These are phyloP conservation scores for Zangia roseola DNA, from an alignment of 768 basidiomycete species.

Conservation along the genomic window DNA sequence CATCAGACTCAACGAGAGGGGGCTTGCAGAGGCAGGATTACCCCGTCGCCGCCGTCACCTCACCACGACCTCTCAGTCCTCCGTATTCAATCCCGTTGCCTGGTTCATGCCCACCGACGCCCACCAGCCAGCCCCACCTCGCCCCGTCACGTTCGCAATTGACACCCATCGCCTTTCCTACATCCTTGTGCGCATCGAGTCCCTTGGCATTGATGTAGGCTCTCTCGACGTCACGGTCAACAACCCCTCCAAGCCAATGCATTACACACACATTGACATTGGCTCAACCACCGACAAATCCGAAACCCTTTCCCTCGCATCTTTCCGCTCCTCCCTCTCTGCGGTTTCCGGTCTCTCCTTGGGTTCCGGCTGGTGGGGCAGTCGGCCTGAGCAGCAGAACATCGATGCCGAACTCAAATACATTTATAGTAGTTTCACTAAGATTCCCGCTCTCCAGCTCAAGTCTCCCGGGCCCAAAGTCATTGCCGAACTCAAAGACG, in stretches of 20 bases:
- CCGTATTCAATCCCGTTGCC: conserved; percentile 58
- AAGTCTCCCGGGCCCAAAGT: conserved; percentile 61
- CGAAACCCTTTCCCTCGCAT: conserved; percentile 71
- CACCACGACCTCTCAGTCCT: conserved; percentile 32
- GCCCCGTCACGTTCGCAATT: conserved; percentile 64
- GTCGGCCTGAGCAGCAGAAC: conserved; percentile 51
- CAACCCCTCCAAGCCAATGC: conserved; percentile 73
- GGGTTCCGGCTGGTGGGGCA: conserved; percentile 68
- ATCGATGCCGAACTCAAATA: conserved; percentile 79
- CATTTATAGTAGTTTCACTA: conserved; percentile 88
- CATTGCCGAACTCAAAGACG: conserved; percentile 66
- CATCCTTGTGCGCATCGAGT: conserved; percentile 83
- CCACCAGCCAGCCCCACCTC: conserved; percentile 36
- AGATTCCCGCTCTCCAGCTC: conserved; percentile 75
- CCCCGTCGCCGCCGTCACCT: conserved; percentile 46
- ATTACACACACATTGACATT: conserved; percentile 55
- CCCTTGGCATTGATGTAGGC: conserved; percentile 71
- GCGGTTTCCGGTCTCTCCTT: conserved; percentile 75
- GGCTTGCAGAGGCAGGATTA: conserved; percentile 63
- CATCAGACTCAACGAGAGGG: conserved; percentile 69
- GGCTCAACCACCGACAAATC: conserved; percentile 57
- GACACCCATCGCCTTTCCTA: conserved; percentile 88
- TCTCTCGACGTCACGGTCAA: conserved; percentile 76
- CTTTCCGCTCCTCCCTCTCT: conserved; percentile 75
- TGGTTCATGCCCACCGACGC: conserved; percentile 46